Base-by-base conservation (phyloP, 2,329 filamentous ascomycete genomes). In the Ophiocordyceps australis region DNA sequence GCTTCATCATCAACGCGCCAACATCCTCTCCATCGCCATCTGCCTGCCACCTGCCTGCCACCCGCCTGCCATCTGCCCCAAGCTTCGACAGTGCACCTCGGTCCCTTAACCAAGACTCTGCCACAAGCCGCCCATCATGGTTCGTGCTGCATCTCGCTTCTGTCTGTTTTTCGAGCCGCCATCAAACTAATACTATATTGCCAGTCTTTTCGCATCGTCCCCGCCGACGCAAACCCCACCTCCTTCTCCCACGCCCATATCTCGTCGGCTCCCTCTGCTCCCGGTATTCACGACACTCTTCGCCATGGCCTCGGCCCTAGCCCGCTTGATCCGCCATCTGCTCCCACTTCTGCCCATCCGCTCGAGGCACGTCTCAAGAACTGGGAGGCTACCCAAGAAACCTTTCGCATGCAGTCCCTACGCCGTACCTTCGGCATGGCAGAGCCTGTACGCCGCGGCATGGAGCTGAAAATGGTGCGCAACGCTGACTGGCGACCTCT, bases 221-320 rank as follows among this genome's bases (percentile, higher is more conserved):
- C 89, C 47, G 50, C 71, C 32, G 53, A 72, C 41, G 46, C 59
- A 38, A 69, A 86, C 60, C 54, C 71, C 41, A 68, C 62, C 38
- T 63, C 67, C 46, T 74, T 69, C 55, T 63, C 61, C 42, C 75
- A 78, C 57, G 56, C 62, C 30, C 51, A 64, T 46, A 65, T 63
- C 36, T 64, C 66, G 40, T 71, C 68, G 29, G 89, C 89, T 4
- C 89, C 89, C 39, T 94, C 86, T 1, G 86, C 83, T 11, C 85
- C 85, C 0, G 86, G 86, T 39, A 64, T 95, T 35, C 85, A 91
- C 64, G 89, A 95, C 60, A 85, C 79, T 12, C 77, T 98, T 40
- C 85, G 89, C 45, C 62, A 74, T 35, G 83, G 85, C 54, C 65
- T 92, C 37, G 71, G 72, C 39, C 73, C 70, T n/a, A 59, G 66